Conservation (phyloP, 2,329 filamentous ascomycete genomes). For the Calonectria leucothoes region DNA sequence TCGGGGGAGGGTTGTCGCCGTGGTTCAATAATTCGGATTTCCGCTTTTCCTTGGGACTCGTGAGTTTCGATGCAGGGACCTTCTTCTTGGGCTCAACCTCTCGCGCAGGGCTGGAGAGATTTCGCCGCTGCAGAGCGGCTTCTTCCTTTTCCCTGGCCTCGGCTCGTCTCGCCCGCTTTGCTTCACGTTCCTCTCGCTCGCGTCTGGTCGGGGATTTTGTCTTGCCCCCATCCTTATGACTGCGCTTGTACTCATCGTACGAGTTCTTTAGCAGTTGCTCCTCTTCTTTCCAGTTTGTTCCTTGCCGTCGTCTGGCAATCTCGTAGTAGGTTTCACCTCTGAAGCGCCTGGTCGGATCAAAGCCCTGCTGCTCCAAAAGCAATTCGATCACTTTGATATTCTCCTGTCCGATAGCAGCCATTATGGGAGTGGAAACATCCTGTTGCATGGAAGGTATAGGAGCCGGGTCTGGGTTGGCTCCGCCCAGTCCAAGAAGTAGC, state of each 20-base stretch:
- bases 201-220: conserved; percentile 62
- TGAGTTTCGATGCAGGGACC: conserved; percentile 46
- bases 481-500: conserved; percentile 76
- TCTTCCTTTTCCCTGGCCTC: conserved; percentile 62
- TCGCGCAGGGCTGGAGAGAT: conserved; percentile 60
- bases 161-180: conserved; percentile 55
- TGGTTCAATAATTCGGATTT: conserved; percentile 54
- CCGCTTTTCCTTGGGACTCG: conserved; percentile 63
- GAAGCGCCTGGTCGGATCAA: conserved; percentile 84
- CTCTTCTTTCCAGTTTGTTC: conserved; percentile 92
- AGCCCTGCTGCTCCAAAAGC: conserved; percentile 79
- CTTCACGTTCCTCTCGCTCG: conserved; percentile 57
- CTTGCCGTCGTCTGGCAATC: conserved; percentile 83
- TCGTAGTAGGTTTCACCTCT: conserved; percentile 88
- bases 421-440: conserved; percentile 90
- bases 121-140: conserved; percentile 56
- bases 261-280: conserved; percentile 82
- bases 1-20: conserved; percentile 61
- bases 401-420: conserved; percentile 90
- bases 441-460: conserved; percentile 69
- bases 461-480: conserved; percentile 75
- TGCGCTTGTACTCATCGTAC: conserved; percentile 73
- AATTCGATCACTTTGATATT: conserved; percentile 88
- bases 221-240: conserved; percentile 60
- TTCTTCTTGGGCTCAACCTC: conserved; percentile 61